Evolutionary conservation across 2,329 filamentous ascomycete species (phyloP).

Genomic region (Stagonosporopsis rhizophila): DNA sequence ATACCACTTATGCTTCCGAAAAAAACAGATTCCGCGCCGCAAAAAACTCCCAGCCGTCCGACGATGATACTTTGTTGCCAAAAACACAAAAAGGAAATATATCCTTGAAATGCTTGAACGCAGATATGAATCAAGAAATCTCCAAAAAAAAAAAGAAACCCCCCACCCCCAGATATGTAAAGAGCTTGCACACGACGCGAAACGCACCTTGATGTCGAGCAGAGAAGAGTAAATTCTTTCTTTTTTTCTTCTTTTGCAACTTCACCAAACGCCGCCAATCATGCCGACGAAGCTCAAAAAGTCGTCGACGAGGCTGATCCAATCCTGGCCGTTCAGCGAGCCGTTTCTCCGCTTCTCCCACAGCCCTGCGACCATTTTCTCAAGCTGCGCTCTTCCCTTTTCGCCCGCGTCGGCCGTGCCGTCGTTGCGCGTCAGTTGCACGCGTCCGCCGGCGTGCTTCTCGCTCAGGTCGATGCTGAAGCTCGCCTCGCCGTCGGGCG

Average conservation of each 20-base stretch:
- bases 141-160: background rate
- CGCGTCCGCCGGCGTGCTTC: constrained; percentile 41
- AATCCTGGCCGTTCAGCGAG: constrained; percentile 43
- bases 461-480: constrained; percentile 49
- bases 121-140: no score
- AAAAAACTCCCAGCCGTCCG: background rate
- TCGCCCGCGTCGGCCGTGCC: constrained; percentile 42
- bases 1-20: no score
- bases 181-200: background rate
- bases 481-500: constrained; percentile 48
- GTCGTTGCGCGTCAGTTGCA: constrained; percentile 44
- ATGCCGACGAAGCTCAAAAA: constrained; percentile 45
- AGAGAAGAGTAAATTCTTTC: no score
- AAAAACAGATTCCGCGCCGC: background rate
- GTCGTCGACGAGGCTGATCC: constrained; percentile 45
- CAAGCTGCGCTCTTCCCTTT: constrained; percentile 30
- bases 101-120: constrained; percentile 17
- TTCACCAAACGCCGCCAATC: constrained; percentile 28
- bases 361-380: constrained; percentile 33
- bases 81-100: no score
- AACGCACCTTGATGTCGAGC: background rate
- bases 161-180: background rate
- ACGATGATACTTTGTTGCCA: no score
- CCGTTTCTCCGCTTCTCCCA: constrained; percentile 46
- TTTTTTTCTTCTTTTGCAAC: no score